Evolutionary conservation across 441 rosid species (phyloP).

Genomic region (Gossypium laxum): DNA sequence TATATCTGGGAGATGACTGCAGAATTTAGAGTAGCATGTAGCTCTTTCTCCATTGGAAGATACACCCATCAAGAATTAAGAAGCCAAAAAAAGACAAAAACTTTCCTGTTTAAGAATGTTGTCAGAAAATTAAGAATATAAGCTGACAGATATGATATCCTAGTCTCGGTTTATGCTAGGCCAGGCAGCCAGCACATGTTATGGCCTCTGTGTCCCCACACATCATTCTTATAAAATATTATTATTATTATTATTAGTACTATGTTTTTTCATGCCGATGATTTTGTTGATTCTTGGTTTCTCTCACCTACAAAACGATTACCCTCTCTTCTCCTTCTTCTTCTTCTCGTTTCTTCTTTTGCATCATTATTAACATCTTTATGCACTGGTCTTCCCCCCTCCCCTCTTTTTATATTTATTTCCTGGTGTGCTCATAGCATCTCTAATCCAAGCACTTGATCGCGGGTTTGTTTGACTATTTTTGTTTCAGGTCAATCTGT

Average conservation of each 20-base stretch:
- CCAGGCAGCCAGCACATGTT: not conserved
- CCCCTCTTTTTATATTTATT: too few relatives aligned
- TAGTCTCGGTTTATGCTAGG: not conserved
- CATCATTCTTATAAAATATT: not conserved
- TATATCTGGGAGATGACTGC: not conserved
- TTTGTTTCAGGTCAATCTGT: not conserved
- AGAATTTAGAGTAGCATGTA: not conserved
- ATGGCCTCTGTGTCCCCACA: not conserved
- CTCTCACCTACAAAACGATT: too few relatives aligned
- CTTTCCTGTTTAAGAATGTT: not conserved
- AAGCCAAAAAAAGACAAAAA: not conserved
- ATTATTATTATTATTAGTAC: not conserved
- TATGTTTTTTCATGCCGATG: not conserved
- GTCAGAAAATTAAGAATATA: not conserved
- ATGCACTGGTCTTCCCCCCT: too few relatives aligned
- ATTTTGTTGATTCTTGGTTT: not conserved
- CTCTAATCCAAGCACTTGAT: too few relatives aligned
- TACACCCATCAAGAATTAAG: conserved; percentile 28
- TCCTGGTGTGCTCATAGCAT: too few relatives aligned
- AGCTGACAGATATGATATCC: not conserved
- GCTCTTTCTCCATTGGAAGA: not conserved
- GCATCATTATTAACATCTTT: not conserved
- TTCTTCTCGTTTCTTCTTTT: not conserved
- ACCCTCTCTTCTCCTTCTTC: not conserved
- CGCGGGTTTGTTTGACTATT: not conserved